These are phyloP conservation scores for Botrytis porri DNA, from an alignment of 2,329 filamentous ascomycete genomes.

Conservation along the genomic window DNA sequence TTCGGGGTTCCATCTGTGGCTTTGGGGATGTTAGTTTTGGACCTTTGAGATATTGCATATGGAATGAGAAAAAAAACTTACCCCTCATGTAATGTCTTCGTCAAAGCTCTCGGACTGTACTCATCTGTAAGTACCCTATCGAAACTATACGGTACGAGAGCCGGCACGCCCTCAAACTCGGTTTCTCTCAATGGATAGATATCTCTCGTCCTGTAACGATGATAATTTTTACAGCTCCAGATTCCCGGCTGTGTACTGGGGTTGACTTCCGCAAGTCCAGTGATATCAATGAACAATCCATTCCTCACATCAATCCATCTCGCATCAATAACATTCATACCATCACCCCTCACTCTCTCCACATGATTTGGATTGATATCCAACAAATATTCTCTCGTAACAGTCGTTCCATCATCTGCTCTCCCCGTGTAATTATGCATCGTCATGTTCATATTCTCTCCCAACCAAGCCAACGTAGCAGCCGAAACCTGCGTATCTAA, in stretches of 20 bases:
- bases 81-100: slow-evolving; percentile 59
- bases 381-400: slow-evolving; percentile 60
- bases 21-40: slow-evolving; percentile 35
- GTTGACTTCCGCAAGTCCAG: slow-evolving; percentile 67
- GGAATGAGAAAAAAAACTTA: slow-evolving; percentile 41
- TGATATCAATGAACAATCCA: slow-evolving; percentile 82
- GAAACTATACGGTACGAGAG: slow-evolving; percentile 66
- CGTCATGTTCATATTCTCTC: slow-evolving; percentile 65
- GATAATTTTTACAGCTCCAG: slow-evolving; percentile 78
- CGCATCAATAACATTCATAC: slow-evolving; percentile 77
- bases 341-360: slow-evolving; percentile 60
- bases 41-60: neutral
- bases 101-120: slow-evolving; percentile 61
- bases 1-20: slow-evolving; percentile 58
- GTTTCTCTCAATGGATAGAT: slow-evolving; percentile 73
- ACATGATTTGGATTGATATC: slow-evolving; percentile 72
- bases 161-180: slow-evolving; percentile 70
- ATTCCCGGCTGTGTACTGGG: slow-evolving; percentile 57
- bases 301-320: slow-evolving; percentile 76
- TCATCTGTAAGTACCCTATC: slow-evolving; percentile 64
- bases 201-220: slow-evolving; percentile 67
- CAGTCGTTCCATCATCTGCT: slow-evolving; percentile 41
- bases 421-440: slow-evolving; percentile 42
- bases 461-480: slow-evolving; percentile 63
- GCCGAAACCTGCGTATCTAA: slow-evolving; percentile 76